phyloP scores from a whole-genome alignment of 257 asterid species.

The Solanum boliviense region DNA sequence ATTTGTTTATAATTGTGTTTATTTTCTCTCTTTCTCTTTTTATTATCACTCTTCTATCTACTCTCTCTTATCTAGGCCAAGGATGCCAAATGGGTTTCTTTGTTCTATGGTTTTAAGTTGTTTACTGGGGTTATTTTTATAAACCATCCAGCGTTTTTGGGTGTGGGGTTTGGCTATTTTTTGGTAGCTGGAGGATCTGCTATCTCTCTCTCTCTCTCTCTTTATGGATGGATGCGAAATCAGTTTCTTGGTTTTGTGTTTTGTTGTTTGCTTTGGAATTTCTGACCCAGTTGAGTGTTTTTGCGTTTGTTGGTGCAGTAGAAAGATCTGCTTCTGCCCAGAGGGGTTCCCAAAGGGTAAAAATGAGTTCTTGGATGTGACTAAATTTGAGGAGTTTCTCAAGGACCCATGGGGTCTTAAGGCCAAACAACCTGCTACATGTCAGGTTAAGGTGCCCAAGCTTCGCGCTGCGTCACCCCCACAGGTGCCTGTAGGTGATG shows the following conservation, averaged over 20 bases:
- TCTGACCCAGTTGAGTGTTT: constrained; percentile 16
- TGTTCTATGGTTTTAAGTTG: constrained; percentile 5
- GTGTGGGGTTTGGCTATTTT: neutral
- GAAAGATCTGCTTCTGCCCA: constrained; percentile 72
- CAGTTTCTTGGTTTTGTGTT: neutral
- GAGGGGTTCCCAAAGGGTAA: constrained; percentile 61
- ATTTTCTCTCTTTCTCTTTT: neutral
- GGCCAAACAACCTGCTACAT: constrained; percentile 55
- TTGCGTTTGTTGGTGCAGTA: constrained; percentile 44
- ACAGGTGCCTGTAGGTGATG: neutral
- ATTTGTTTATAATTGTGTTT: neutral
- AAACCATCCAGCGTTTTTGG: neutral
- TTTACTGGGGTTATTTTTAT: neutral
- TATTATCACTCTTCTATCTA: neutral
- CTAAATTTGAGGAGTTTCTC: constrained; percentile 63
- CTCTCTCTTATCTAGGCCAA: neutral
- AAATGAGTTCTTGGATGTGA: constrained; percentile 55
- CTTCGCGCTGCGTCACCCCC: constrained; percentile 33
- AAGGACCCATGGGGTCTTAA: constrained; percentile 76
- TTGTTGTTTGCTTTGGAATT: neutral
- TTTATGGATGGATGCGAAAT: neutral
- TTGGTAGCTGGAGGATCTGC: neutral
- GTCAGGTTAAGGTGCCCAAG: constrained; percentile 87
- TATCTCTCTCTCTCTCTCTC: neutral
- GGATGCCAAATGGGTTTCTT: constrained; percentile 1